Evolutionary conservation across 495 filamentous ascomycete species (phyloP), one percentile per base, ranked within the genome.

Genomic region (Penicillium salamii): DNA sequence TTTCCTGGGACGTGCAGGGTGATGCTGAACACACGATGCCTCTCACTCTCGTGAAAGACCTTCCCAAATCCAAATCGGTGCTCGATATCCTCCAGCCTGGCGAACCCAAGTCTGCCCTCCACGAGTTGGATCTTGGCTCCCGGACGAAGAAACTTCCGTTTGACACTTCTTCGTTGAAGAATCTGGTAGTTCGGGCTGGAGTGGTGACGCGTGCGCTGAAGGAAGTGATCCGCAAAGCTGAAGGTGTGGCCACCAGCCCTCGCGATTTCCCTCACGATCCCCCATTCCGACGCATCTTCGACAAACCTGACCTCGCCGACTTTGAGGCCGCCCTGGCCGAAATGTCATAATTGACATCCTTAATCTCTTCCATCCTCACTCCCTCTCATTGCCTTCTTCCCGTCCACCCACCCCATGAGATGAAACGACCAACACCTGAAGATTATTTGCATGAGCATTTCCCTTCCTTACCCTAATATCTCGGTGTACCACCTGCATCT

Each of bases 161-260:
- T 55, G 91, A 96, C 61, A 96, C 90, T 8, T 89, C 86, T 26
- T 95, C 89, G 49, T 81, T 97, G 17, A 84, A 85, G 50, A 88
- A 92, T 63, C 76, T 97, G 39, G 91, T 97, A 14, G 83, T 88
- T 49, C 86, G 91, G 32, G 90, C 91, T 2, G 85, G 84, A 24
- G 84, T 84, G 11, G 78, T 96, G 18, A 87, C 80, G 8, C 82
- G 88, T 50, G 78, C 80, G 5, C 68, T 91, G 40, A 86, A 87
- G 37, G 88, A 91, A 46, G 74, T 88, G 11, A 81, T 93, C 53
- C 87, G 89, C 43, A 84, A 84, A 58, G 89, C 87, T 34, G 90
- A 95, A 60, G 83, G 85, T 33, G 76, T 85, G 14, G 73, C 85
- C 14, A 75, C 83, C 32, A 88, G 77, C 52, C 81, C 87, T 3